Percentiles rank a stretch among this genome's conserved stretches.
Conservation (phyloP, 208 protist genomes). For the Crithidia fasciculata region DNA sequence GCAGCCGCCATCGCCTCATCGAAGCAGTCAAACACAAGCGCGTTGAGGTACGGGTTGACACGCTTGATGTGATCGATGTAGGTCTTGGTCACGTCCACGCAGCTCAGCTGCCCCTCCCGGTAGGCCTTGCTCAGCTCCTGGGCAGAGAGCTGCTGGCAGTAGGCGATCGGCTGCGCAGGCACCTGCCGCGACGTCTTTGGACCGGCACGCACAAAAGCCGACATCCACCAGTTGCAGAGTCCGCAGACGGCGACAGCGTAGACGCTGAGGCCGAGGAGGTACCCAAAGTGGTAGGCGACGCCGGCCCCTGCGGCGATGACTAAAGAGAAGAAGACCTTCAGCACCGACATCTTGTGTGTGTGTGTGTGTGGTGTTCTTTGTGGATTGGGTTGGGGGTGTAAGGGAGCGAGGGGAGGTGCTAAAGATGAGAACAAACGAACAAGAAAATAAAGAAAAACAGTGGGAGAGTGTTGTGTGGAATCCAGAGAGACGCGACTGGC, state of each 20-base stretch:
- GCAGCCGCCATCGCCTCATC: constrained; percentile 73
- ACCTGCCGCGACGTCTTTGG: constrained; percentile 75
- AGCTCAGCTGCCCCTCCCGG: constrained; percentile 56
- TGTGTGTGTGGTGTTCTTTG: too few relatives aligned
- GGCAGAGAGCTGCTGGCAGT: constrained; percentile 83
- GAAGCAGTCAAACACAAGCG: constrained; percentile 85
- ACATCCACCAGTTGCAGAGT: constrained; percentile 54
- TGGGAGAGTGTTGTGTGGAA: background rate
- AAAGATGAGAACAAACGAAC: background rate
- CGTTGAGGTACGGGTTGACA: constrained; percentile 84
- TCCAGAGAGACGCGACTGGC: background rate
- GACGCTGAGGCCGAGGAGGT: constrained; percentile 40
- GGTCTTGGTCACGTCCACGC: constrained; percentile 64
- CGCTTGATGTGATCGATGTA: constrained; percentile 87
- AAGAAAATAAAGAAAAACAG: background rate
- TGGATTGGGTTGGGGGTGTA: background rate
- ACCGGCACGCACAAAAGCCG: constrained; percentile 50
- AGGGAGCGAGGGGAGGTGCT: background rate
- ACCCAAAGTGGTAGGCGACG: constrained; percentile 27
- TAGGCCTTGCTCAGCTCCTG: constrained; percentile 72
- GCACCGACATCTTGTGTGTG: constrained; percentile 9
- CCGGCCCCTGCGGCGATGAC: constrained; percentile 25
- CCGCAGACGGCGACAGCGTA: constrained; percentile 42
- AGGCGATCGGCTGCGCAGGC: constrained; percentile 61
- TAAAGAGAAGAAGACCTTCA: constrained; percentile 16